Percentiles rank a stretch among this genome's conserved stretches.
These are phyloP conservation scores for Ophiostoma quercus DNA, from an alignment of 2,329 filamentous ascomycete genomes.

Conservation along the genomic window DNA sequence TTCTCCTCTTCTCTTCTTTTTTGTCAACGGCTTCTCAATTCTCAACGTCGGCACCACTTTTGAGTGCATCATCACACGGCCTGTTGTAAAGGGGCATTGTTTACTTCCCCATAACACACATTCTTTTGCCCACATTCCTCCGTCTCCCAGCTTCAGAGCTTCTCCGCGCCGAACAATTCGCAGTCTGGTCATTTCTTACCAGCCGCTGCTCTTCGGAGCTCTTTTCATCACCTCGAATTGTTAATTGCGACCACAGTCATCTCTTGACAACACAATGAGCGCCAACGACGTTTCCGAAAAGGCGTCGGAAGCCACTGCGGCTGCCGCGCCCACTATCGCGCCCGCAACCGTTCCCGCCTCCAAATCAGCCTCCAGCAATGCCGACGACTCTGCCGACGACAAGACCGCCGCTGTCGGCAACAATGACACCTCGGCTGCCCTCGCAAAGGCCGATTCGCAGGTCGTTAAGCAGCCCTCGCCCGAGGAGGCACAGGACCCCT, in stretches of 20 bases:
- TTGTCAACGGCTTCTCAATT: background rate
- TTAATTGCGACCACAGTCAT: background rate
- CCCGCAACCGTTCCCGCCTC: slow-evolving; percentile 24
- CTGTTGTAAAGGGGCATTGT: background rate
- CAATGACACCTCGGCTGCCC: slow-evolving; percentile 20
- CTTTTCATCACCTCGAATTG: background rate
- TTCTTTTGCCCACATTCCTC: background rate
- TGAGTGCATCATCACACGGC: background rate
- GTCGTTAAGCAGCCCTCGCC: slow-evolving; percentile 30
- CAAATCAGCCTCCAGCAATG: slow-evolving; percentile 36
- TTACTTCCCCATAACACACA: background rate
- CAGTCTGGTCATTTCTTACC: background rate
- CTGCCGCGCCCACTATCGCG: background rate
- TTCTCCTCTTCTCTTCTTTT: background rate
- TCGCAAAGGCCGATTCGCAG: slow-evolving; percentile 44
- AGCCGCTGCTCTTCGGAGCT: slow-evolving; percentile 1
- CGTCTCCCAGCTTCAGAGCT: background rate
- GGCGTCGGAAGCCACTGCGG: slow-evolving; percentile 18
- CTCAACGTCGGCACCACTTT: background rate
- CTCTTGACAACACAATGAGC: slow-evolving; percentile 17
- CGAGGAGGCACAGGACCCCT: slow-evolving; percentile 43
- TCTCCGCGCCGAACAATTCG: background rate
- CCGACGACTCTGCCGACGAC: slow-evolving; percentile 33
- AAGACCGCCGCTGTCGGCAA: slow-evolving; percentile 8
- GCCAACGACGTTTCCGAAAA: slow-evolving; percentile 25